Evolutionary conservation across 768 basidiomycete genomes (phyloP), one percentile per base, ranked within the genome.

Genomic region (Pleurotus eryngii): DNA sequence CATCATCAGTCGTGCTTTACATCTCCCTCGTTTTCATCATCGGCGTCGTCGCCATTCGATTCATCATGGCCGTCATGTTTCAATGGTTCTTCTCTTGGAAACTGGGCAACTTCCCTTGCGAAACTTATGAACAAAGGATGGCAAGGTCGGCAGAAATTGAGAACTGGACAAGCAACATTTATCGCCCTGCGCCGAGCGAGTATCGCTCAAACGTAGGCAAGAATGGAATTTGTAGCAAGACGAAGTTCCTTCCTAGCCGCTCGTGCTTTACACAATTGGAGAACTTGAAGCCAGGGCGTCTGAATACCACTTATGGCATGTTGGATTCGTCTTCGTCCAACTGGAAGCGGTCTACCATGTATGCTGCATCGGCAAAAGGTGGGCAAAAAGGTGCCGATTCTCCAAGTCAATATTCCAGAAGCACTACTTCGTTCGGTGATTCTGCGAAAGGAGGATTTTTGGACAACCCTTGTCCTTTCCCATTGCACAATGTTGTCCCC

Each of bases 81-180:
- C 82, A 90, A 22, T 99, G 97, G 97, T 98, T 98, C 82, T 89
- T 92, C 70, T 93, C 90, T n/a, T 94, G 91, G 87, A 86, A 86
- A 65, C 79, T 99, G 42, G 97, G 97, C 48, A 89, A 91, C 61
- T 98, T 96, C 80, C 89, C 90, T 60, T 81, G 84, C 39, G 97
- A 99, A 74, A 92, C 93, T 14, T 93, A 95, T 68, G 87, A 92
- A 68, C 84, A 98, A 68, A 84, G 95, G 12, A 93, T 93, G 86
- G 84, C 86, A 59, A 87, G 96, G 20, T 86, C 89, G 2, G 82
- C 83, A 20, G 92, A 94, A 70, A 97, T 99, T 64, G 97, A 99
- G 72, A 85, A 89, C 64, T 99, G 97, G 97, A 86, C 94, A 20
- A 89, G 88, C 63, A 93, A 98, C 66, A 98, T 99, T 63, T 95